Evolutionary conservation across 352 stramenopile species (phyloP).

Genomic region (Elongisporangium undulatum): DNA sequence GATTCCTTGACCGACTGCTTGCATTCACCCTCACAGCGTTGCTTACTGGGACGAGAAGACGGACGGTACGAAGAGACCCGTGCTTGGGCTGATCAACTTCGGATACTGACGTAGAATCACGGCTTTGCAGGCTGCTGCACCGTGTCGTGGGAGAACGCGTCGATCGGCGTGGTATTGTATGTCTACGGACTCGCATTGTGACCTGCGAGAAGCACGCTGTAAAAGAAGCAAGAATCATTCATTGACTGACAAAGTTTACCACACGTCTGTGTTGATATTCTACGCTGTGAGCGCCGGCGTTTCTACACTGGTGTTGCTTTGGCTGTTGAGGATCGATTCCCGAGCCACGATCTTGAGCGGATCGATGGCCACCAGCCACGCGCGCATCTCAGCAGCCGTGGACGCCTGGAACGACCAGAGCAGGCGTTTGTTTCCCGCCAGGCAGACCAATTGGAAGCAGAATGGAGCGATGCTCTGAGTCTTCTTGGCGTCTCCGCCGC

Average conservation of each 20-base stretch:
- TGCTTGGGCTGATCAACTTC: not conserved
- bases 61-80: slow-evolving; percentile 28
- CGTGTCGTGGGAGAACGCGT: slow-evolving; percentile 73
- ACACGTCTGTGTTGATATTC: not conserved
- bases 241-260: not conserved
- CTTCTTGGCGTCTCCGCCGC: not conserved
- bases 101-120: slow-evolving; percentile 1
- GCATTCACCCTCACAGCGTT: slow-evolving; percentile 16
- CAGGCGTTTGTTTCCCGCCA: slow-evolving; percentile 38
- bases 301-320: slow-evolving; percentile 13
- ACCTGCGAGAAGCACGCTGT: slow-evolving; percentile 3
- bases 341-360: slow-evolving; percentile 57
- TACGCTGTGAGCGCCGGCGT: slow-evolving; percentile 25
- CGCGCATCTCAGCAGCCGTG: slow-evolving; percentile 51
- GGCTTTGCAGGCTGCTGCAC: slow-evolving; percentile 44
- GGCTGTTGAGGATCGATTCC: slow-evolving; percentile 13
- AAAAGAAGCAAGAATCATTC: not conserved
- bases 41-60: slow-evolving; percentile 76
- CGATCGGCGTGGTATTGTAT: slow-evolving; percentile 56
- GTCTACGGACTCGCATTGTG: slow-evolving; percentile 66
- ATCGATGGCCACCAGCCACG: slow-evolving; percentile 70
- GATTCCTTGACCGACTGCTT: not conserved
- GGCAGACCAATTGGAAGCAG: slow-evolving; percentile 64
- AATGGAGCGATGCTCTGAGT: slow-evolving; percentile 24
- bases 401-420: slow-evolving; percentile 79